phyloP scores from a whole-genome alignment of 371 early-diverging fungal species.

The Entomophthora muscae region DNA sequence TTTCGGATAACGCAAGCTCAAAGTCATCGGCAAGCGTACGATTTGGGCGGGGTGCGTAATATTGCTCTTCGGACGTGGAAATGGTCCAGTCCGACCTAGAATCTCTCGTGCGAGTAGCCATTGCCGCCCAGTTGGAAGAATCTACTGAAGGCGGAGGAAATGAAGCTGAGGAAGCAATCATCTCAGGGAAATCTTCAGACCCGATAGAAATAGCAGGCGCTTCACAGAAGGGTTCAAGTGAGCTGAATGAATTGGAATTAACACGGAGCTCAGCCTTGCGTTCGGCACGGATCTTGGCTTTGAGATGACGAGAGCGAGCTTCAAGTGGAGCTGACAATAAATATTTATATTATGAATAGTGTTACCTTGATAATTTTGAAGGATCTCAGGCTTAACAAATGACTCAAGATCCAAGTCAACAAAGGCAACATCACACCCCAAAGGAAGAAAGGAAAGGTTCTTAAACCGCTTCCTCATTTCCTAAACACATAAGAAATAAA shows the following conservation, averaged over 20 bases:
- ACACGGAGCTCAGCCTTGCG: neutral
- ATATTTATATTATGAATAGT: neutral
- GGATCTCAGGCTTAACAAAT: constrained; percentile 37
- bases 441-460: constrained; percentile 70
- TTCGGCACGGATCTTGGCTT: neutral
- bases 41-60: neutral
- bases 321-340: neutral
- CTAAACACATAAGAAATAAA: constrained; percentile 10
- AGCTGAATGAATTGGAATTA: neutral
- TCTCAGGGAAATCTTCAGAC: neutral
- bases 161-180: neutral
- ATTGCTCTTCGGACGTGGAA: neutral
- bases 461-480: constrained; percentile 77
- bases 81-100: neutral
- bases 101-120: neutral
- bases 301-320: neutral
- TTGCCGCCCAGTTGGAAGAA: neutral
- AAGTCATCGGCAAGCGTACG: neutral
- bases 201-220: neutral
- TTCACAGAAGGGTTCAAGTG: neutral
- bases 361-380: constrained; percentile 33
- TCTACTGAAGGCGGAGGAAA: neutral
- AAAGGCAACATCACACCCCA: constrained; percentile 78
- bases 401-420: constrained; percentile 59
- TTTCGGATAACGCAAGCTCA: neutral